Percentiles rank a stretch among this genome's conserved stretches.
phyloP scores from a whole-genome alignment of 2,329 filamentous ascomycete genomes.

The Bertia moriformis region DNA sequence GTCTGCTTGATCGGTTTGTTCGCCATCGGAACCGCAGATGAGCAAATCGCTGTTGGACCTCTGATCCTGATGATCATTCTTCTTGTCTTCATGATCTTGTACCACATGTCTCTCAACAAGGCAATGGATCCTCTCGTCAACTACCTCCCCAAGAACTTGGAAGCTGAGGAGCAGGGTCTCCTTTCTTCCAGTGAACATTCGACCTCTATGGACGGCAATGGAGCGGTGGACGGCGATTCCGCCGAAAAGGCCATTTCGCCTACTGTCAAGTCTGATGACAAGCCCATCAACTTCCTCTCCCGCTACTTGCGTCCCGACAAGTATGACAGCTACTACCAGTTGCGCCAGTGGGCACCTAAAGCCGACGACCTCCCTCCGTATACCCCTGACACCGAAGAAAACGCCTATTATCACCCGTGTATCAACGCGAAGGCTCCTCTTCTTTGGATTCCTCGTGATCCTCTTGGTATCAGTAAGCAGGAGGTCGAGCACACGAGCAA shows the following conservation, averaged over 20 bases:
- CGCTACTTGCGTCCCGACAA: slow-evolving; percentile 39
- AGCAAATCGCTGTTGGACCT: slow-evolving; percentile 52
- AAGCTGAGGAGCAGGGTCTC: neutral
- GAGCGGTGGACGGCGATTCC: slow-evolving; percentile 7
- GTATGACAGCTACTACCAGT: slow-evolving; percentile 56
- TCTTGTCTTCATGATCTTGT: slow-evolving; percentile 60
- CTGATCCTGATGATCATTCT: slow-evolving; percentile 64
- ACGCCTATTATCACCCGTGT: slow-evolving; percentile 64
- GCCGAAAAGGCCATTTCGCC: neutral
- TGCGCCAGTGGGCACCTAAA: slow-evolving; percentile 56
- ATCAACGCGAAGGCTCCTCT: slow-evolving; percentile 47
- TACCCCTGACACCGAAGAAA: slow-evolving; percentile 39
- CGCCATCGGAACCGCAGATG: slow-evolving; percentile 20
- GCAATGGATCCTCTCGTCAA: slow-evolving; percentile 64
- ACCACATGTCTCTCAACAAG: slow-evolving; percentile 60
- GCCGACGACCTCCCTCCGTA: slow-evolving; percentile 32
- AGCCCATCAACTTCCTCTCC: slow-evolving; percentile 48
- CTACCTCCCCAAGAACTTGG: slow-evolving; percentile 53
- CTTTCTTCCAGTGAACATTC: neutral
- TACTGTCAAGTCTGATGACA: neutral
- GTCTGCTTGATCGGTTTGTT: slow-evolving; percentile 77
- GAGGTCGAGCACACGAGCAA: slow-evolving; percentile 60
- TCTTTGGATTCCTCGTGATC: slow-evolving; percentile 75
- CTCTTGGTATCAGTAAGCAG: slow-evolving; percentile 59
- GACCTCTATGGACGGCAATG: slow-evolving; percentile 6